phyloP scores from a whole-genome alignment of 1,284 basidiomycete species.

The Microbotryomycetes sp. region DNA sequence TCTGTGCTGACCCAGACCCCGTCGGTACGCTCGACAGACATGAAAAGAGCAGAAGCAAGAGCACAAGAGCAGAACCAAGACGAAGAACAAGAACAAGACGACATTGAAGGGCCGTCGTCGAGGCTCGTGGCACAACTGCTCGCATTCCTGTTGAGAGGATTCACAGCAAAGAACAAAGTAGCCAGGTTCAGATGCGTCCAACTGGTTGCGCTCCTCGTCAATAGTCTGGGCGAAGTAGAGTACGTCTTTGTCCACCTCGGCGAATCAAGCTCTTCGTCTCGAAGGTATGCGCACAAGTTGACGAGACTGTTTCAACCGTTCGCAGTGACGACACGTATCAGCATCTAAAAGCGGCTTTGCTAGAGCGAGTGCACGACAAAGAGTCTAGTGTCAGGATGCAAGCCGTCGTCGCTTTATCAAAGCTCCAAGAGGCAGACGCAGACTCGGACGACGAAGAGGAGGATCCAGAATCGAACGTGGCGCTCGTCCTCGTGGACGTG shows the following conservation, averaged over 20 bases:
- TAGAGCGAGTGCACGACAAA: slow-evolving; percentile 79
- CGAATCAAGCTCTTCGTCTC: neutral
- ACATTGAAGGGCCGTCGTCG: slow-evolving; percentile 61
- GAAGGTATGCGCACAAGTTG: neutral
- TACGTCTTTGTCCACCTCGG: slow-evolving; percentile 43
- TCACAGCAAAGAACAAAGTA: slow-evolving; percentile 81
- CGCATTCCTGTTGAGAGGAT: slow-evolving; percentile 72
- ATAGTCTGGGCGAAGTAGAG: slow-evolving; percentile 76
- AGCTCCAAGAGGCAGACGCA: slow-evolving; percentile 65
- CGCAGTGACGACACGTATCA: slow-evolving; percentile 73
- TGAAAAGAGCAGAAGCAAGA: slow-evolving; percentile 5
- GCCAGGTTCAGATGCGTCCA: slow-evolving; percentile 74
- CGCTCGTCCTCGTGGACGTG: slow-evolving; percentile 46
- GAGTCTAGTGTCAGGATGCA: slow-evolving; percentile 75
- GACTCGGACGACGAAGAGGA: slow-evolving; percentile 58
- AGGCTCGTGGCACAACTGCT: slow-evolving; percentile 68
- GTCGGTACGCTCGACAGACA: slow-evolving; percentile 4
- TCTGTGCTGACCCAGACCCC: neutral
- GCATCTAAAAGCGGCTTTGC: slow-evolving; percentile 57
- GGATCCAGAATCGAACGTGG: slow-evolving; percentile 47
- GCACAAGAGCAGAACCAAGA: slow-evolving; percentile 22
- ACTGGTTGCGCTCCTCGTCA: slow-evolving; percentile 70
- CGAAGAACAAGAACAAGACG: slow-evolving; percentile 46
- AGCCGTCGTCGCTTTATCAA: slow-evolving; percentile 75
- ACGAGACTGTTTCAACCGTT: neutral